These are phyloP conservation scores for Hanseniaspora vineae DNA, from an alignment of 805 yeast species.

Conservation along the genomic window DNA sequence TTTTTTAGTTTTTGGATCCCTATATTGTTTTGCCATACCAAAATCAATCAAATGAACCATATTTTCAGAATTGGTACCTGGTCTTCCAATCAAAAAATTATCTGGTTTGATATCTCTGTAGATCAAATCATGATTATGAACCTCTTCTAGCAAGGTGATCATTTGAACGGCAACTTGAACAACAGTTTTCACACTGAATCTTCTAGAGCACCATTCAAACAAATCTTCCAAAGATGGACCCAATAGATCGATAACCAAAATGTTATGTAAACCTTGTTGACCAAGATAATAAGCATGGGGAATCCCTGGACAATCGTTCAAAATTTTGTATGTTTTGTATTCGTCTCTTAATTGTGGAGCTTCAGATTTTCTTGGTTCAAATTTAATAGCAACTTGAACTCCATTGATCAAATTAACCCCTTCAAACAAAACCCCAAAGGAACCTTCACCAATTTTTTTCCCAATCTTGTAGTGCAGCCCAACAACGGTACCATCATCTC, in stretches of 20 bases:
- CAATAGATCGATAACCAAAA: conserved; percentile 81
- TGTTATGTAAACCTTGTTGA: conserved; percentile 94
- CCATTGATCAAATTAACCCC: conserved; percentile 88
- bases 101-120: conserved; percentile 97
- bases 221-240: conserved; percentile 95
- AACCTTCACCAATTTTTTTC: conserved; percentile 96
- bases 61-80: conserved; percentile 72
- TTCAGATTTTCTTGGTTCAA: conserved; percentile 92
- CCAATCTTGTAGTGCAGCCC: conserved; percentile 96
- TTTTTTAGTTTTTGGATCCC: conserved; percentile 90
- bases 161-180: conserved; percentile 91
- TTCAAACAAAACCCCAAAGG: conserved; percentile 94
- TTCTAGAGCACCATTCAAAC: conserved; percentile 96
- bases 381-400: conserved; percentile 90
- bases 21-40: conserved; percentile 97
- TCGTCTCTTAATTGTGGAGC: conserved; percentile 97
- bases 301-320: conserved; percentile 71
- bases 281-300: conserved; percentile 98
- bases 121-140: conserved; percentile 82
- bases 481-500: conserved; percentile 33
- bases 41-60: conserved; percentile 85
- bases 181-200: conserved; percentile 77
- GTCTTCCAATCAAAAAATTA: conserved; percentile 87
- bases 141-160: conserved; percentile 73
- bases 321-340: conserved; percentile 83